Base-by-base conservation (phyloP, 2,329 filamentous ascomycete species). In the Phyllachora maydis region DNA sequence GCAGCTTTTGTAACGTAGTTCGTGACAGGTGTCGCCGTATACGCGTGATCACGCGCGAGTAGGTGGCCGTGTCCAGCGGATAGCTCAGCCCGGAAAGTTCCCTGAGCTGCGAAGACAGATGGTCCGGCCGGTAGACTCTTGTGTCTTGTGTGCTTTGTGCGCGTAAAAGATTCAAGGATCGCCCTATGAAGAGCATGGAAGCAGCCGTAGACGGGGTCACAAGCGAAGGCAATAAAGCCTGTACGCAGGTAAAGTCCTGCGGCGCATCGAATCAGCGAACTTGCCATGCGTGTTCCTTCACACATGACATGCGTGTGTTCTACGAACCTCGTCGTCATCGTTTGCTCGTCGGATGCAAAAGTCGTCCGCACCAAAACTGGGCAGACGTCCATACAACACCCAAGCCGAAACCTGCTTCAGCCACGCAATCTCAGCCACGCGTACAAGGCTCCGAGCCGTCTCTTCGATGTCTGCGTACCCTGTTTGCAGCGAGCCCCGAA, bases 181-280 rank as follows among this genome's bases (percentile, higher is more conserved):
- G 77, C 8, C 88, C 88, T 30, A 93, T 74, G 39, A 93, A 93
- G 4, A 93, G 53, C 43, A 95, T 79, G 0, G 83, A 92, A 4
- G 65, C 59, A 6, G 79, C 81, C 2, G 79, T 77, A 4, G 70
- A 52, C 0, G 63, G 45, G 1, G 70, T 71, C 5, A 93, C 78
- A 39, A 92, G 91, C 8, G 66, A 68, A 0, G 88, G 88, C 3
- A 91, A 45, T 5, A 90, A 48, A 11, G 55, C 52, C 6, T 54
- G 43, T 16, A 67, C 54, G 23, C 66, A 56, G 8, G 51, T 48
- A 42, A 72, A 83, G 21, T 66, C 63, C 49, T 64, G 15, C 11
- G n/a, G 8, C 27, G 17, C 30, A 18, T 9, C 11, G 8, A 6
- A 12, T 16, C 32, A 4, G 23, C 26, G 16, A 28, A 23, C n/a